Base-by-base conservation (phyloP, 78 protist species). In the Dictyostelium brefeldianum region DNA sequence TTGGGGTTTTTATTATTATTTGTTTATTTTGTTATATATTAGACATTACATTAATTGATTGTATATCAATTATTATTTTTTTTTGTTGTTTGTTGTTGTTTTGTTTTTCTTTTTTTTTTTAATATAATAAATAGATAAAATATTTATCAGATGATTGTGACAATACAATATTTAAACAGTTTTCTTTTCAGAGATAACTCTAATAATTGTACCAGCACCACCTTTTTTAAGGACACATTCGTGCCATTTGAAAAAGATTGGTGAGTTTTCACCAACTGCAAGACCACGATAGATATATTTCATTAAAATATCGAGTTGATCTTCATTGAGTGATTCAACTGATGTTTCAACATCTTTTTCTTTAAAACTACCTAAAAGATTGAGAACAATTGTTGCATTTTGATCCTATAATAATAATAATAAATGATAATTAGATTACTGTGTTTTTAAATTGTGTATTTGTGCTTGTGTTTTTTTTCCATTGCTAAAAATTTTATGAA, bases 201-300 rank as follows among this genome's bases (percentile, higher is more conserved):
- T 53, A 53, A 95, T 77, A 36, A 95, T 90, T 6, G 94, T 62
- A 48, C 97, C 97, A 47, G 85, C 47, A 70, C 97, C 97, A 69
- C 91, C 90, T 83, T 91, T 95, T 69, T 91, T 73, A 54, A 91
- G 69, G 43, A 75, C 77, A 22, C 90, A 12, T 74, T 83, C 97
- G 90, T 83, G 94, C 97, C 97, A 95, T 83, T 95, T 95, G 95
- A 95, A 90, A 62, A 95, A 65, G 89, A 80, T 27, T 29, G 82
- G 57, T 15, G 94, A 74, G 27, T 75, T 79, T 25, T 95, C 95
- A 71, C 74, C 53, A 25, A 65, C 36, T 18, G 83, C 92, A 29
- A 95, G 92, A 43, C 81, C 94, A 79, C 90, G 89, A 62, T 95
- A 95, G 59, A 95, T 69, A 56, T 83, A 95, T 78, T 95, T 95